Base-by-base conservation (phyloP, 441 rosid species). In the Monsonia emarginata region DNA sequence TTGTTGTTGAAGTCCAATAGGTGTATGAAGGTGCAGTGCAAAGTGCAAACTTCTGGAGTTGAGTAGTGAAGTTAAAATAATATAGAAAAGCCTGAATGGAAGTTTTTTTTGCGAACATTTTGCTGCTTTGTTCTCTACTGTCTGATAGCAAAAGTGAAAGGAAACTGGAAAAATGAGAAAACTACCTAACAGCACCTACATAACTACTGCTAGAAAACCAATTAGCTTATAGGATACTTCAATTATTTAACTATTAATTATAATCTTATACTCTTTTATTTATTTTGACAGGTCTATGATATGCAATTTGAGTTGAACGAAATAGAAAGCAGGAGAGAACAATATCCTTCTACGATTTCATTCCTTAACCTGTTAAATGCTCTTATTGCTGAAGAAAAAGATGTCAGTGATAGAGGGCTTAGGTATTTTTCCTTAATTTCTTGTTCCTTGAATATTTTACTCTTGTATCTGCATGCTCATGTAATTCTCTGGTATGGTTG, bases 301-400 rank as follows among this genome's bases (percentile, higher is more conserved):
- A 94, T 91, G 99, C 96, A 86, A 74, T 94, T 84, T 79, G 99
- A 94, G 83, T 79, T 94, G 79, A 91, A 94, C 83, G 99, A 94
- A 84, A 84, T 94, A 68, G 99, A 94, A 84, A 95, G 95, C 67
- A 89, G 99, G 76, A 88, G 83, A 70, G 99, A 94, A 79, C 85
- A 78, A 50, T 94, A 91, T 76, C 94, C 97, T 70, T 94, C 99
- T 16, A 91, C 97, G 19, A 82, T 94, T 73, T 91, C 99, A 61
- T 90, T 91, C 80, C 88, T 94, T 72, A 89, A 86, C 74, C 86
- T 94, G 65, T 76, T 94, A 69, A 94, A 94, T 80, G 71, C 85
- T 80, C 91, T 94, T 72, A 89, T 94, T 78, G 80, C 89, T 2
- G 96, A 90, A 74, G 99, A 94, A 81, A 91, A 78, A 77, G 96